Base-by-base conservation (phyloP, 345 rosid genomes). In the Aethionema arabicum region DNA sequence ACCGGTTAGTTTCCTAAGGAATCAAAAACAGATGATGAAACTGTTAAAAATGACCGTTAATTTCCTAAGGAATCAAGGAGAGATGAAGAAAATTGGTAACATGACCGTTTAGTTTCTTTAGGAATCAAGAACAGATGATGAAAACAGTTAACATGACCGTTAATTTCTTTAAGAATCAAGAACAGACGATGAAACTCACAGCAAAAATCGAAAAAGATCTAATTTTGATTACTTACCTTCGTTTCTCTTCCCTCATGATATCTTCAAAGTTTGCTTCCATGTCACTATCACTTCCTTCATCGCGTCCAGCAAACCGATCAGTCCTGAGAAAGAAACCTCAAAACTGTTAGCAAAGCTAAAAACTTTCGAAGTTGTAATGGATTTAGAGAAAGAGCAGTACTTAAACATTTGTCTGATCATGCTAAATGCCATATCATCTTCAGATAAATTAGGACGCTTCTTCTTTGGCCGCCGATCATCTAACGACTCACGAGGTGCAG, bases 241-340 rank as follows among this genome's bases (percentile, higher is more conserved):
- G 45, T 57, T 47, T 76, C 72, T 93, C 99, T 69, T 93, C 97
- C 69, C 15, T 56, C 85, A 73, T 51, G 37, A 90, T 87, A 53
- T 93, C 99, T 0, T 83, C 96, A 40, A 72, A 93, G 59, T 77
- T 78, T 32, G 96, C 95, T 76, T 90, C 99, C 99, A 90, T 93
- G 78, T 83, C 77, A 56, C 82, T 62, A 53, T 74, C 84, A 59
- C 27, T 21, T 21, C 84, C 88, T 51, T 74, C 87, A 12, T 83
- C 86, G 12, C 63, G 52, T 36, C 59, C 68, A 35, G 52, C 64
- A 61, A 2, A 72, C 9, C 75, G 66, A 7, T 36, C 4, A 1
- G 54, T 54, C 5, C 72, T 72, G 64, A 46, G 15, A 46, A 10
- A 14, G 10, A 39, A 45, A 59, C 52, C 33, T 16, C 42, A 3